These are phyloP conservation scores for Penicillium freii DNA, from an alignment of 2,329 filamentous ascomycete species.

Conservation along the genomic window DNA sequence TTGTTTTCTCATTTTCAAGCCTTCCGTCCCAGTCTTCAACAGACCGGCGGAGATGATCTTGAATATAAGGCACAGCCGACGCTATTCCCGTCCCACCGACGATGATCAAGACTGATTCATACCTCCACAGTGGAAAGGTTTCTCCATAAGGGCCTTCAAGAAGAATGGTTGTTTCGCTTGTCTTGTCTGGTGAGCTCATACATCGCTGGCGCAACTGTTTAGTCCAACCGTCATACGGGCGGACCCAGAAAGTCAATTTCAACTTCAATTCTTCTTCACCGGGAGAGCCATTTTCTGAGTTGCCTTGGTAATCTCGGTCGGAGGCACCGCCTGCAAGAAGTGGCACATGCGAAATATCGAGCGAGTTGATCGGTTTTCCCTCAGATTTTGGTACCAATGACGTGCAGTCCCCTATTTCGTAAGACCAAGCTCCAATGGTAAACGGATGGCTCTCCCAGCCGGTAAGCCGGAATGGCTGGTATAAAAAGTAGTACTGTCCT, in stretches of 20 bases:
- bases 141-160: conserved; percentile 54
- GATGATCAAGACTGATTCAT: conserved; percentile 54
- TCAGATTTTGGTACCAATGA: not conserved
- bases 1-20: conserved; percentile 16
- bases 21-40: conserved; percentile 2
- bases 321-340: conserved; percentile 23
- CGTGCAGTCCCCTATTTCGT: conserved; percentile 7
- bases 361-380: conserved; percentile 6
- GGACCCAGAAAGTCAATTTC: conserved; percentile 49
- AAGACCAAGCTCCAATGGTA: conserved; percentile 40
- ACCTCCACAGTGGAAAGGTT: conserved; percentile 42
- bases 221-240: conserved; percentile 54
- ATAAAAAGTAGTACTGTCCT: conserved; percentile 53
- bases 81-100: conserved; percentile 35
- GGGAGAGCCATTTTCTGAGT: not conserved
- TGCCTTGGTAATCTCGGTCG: not conserved
- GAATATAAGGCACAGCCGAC: conserved; percentile 50
- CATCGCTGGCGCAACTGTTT: conserved; percentile 44
- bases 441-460: conserved; percentile 56
- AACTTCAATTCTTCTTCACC: conserved; percentile 21
- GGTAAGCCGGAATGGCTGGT: conserved; percentile 44
- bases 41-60: conserved; percentile 31
- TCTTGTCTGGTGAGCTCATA: conserved; percentile 23
- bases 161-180: conserved; percentile 39
- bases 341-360: conserved; percentile 26